These are phyloP conservation scores for Purpureocillium takamizusanense DNA, from an alignment of 2,329 filamentous ascomycete genomes.

Conservation along the genomic window DNA sequence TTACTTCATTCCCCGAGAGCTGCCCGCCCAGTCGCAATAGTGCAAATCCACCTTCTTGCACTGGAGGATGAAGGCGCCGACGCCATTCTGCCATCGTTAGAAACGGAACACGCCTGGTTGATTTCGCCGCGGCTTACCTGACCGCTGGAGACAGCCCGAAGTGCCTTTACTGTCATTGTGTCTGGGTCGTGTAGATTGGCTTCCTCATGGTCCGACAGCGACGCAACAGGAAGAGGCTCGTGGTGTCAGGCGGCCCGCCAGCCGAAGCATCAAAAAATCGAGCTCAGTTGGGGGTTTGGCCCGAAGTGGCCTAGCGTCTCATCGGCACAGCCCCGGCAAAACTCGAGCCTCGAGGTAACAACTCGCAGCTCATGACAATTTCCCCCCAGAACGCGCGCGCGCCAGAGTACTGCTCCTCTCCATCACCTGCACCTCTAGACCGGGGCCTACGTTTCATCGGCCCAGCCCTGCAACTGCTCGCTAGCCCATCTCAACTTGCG, in stretches of 20 bases:
- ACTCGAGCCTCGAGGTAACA: conserved; percentile 3
- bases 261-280: conserved; percentile 3
- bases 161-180: conserved; percentile 47
- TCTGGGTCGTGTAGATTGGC: conserved; percentile 18
- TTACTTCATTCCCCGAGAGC: conserved; percentile 91
- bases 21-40: conserved; percentile 95
- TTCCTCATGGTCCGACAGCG: conserved; percentile 17
- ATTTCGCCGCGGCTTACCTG: conserved; percentile 29
- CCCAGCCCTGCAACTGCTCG: not conserved
- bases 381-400: not conserved
- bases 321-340: conserved; percentile 13
- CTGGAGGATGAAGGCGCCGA: conserved; percentile 93
- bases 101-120: not conserved
- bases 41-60: conserved; percentile 94
- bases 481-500: not conserved
- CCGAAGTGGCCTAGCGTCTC: conserved; percentile 16
- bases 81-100: conserved; percentile 63
- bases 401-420: not conserved
- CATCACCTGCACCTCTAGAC: not conserved
- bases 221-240: conserved; percentile 10
- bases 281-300: conserved; percentile 2
- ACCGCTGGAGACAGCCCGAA: conserved; percentile 42
- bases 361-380: conserved; percentile 9
- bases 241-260: not conserved
- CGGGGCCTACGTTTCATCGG: not conserved